Conservation (phyloP, 129 eudicot species). For the Escallonia rubra region DNA sequence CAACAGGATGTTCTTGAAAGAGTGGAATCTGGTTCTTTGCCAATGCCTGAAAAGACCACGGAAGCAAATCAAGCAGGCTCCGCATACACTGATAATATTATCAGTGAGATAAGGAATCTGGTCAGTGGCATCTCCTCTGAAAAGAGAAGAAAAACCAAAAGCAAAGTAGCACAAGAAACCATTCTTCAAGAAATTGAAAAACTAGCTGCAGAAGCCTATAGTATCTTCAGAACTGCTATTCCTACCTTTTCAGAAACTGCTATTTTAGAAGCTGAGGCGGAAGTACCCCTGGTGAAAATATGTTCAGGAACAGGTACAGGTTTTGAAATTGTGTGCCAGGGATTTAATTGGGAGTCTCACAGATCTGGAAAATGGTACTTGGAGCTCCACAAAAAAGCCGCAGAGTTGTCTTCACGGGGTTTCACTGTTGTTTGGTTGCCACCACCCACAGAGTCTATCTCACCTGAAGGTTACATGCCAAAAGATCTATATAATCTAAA, state of each 20-base stretch:
- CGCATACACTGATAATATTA: conserved; percentile 63
- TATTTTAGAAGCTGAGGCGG: conserved; percentile 30
- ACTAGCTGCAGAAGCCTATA: conserved; percentile 95
- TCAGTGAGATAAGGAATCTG: conserved; percentile 72
- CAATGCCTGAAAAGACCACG: background rate
- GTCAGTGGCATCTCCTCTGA: conserved; percentile 76
- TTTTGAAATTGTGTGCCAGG: conserved; percentile 78
- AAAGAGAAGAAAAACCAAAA: conserved; percentile 52
- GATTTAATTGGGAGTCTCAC: conserved; percentile 97
- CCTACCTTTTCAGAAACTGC: conserved; percentile 35
- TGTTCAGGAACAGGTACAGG: conserved; percentile 89
- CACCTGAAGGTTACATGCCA: conserved; percentile 99
- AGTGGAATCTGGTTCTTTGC: conserved; percentile 6
- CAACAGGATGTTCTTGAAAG: conserved; percentile 12
- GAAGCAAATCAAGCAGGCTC: conserved; percentile 30
- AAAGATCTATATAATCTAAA: conserved; percentile 76
- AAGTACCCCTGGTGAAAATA: conserved; percentile 34
- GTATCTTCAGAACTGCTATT: conserved; percentile 71
- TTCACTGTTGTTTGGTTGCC: conserved; percentile 89
- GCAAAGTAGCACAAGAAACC: conserved; percentile 60
- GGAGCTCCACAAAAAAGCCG: conserved; percentile 65
- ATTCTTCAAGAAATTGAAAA: conserved; percentile 95
- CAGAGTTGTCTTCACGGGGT: conserved; percentile 72
- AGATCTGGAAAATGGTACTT: conserved; percentile 85
- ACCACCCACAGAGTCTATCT: conserved; percentile 94